Percentiles rank a stretch among this genome's conserved stretches.
Conservation (phyloP, 345 rosid genomes). For the Diplotaxis tenuifolia region DNA sequence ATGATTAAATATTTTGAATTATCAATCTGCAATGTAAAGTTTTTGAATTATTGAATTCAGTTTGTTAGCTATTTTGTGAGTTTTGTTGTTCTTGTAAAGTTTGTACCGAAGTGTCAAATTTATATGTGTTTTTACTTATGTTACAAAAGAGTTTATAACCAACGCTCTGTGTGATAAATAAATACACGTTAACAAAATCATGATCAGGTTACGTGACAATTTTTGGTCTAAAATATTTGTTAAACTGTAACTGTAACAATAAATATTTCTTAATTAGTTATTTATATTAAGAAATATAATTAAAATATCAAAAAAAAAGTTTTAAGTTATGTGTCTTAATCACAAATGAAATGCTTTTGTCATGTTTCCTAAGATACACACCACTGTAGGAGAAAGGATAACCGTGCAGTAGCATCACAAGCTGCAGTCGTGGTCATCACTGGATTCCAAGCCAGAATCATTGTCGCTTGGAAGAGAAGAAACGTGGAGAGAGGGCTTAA, state of each 20-base stretch:
- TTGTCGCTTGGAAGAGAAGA: not conserved
- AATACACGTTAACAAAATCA: not conserved
- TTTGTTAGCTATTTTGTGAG: not conserved
- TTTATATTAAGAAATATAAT: too few species aligned
- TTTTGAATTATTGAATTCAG: not conserved
- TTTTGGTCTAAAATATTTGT: not conserved
- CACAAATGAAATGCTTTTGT: not conserved
- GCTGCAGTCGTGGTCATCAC: too few species aligned
- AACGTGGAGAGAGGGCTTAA: not conserved
- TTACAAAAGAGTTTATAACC: not conserved
- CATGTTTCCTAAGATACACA: not conserved
- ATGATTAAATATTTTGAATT: not conserved
- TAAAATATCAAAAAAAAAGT: too few species aligned
- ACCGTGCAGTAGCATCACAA: too few species aligned
- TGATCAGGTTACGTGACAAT: not conserved
- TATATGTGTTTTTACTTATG: not conserved
- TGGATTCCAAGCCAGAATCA: too few species aligned
- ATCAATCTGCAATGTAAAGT: not conserved
- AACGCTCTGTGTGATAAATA: not conserved
- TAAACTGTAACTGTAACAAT: not conserved
- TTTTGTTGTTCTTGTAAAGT: not conserved
- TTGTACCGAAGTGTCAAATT: not conserved
- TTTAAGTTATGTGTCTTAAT: not conserved
- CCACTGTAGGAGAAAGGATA: not conserved
- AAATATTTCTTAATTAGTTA: not conserved